Evolutionary conservation across 2,329 filamentous ascomycete genomes (phyloP).

Genomic region (Talaromyces sp.): DNA sequence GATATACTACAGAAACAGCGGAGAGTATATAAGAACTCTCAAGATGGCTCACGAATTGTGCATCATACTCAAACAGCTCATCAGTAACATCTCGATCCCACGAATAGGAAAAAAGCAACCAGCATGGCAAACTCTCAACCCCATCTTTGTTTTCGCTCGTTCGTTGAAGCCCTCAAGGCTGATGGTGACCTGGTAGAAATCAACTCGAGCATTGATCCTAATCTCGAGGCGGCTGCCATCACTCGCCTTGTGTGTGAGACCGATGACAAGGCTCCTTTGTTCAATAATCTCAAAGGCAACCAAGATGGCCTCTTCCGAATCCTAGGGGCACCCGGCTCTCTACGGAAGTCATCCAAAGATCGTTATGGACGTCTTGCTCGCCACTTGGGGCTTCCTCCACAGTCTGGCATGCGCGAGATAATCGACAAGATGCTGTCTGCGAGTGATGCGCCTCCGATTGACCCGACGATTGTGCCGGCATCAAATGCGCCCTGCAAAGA

Average conservation of each 20-base stretch:
- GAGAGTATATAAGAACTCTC: neutral
- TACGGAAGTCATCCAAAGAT: conserved; percentile 27
- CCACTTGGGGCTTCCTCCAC: conserved; percentile 37
- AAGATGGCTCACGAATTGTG: neutral
- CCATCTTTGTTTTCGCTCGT: conserved; percentile 37
- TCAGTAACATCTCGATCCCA: neutral
- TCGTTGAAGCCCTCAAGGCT: conserved; percentile 34
- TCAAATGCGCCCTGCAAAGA: conserved; percentile 39
- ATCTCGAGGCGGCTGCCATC: conserved; percentile 46
- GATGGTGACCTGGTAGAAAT: conserved; percentile 41
- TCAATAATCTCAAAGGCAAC: conserved; percentile 47
- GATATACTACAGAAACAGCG: neutral
- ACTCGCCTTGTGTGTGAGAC: conserved; percentile 42
- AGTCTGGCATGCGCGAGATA: conserved; percentile 33
- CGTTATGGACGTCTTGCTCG: conserved; percentile 40
- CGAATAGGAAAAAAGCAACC: neutral
- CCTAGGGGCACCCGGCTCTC: conserved; percentile 39
- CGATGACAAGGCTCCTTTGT: conserved; percentile 45
- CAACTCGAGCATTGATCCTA: conserved; percentile 36
- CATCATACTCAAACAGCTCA: neutral
- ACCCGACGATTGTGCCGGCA: conserved; percentile 23
- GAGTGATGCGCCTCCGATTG: conserved; percentile 25
- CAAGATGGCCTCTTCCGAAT: conserved; percentile 45
- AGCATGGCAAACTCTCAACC: conserved; percentile 3
- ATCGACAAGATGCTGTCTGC: conserved; percentile 39